phyloP scores from a whole-genome alignment of 164 flowering plant species.

The Chimonanthus salicifolius region DNA sequence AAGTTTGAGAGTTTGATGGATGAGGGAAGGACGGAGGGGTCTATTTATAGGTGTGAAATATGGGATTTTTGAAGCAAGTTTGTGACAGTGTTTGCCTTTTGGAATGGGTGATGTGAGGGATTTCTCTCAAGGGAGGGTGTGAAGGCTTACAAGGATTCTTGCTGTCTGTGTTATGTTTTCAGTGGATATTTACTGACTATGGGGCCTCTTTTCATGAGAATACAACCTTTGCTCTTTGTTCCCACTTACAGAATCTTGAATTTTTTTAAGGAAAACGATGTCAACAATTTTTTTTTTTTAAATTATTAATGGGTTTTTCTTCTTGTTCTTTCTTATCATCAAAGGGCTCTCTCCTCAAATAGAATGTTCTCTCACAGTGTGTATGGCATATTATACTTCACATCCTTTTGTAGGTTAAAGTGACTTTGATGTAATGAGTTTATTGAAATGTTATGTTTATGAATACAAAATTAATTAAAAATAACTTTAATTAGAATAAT shows the following conservation, averaged over 20 bases:
- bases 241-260: not conserved
- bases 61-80: not conserved
- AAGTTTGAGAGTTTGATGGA: not conserved
- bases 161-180: not conserved
- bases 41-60: not conserved
- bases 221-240: not conserved
- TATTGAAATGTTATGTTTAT: no score
- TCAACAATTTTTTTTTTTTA: not conserved
- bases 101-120: not conserved
- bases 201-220: no score
- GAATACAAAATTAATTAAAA: no score
- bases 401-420: no score
- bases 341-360: no score
- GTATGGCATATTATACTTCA: no score
- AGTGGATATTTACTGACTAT: not conserved
- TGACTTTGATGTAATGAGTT: no score
- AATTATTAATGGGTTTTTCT: no score
- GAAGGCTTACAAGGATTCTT: not conserved
- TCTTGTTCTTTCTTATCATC: no score
- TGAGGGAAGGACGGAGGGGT: not conserved
- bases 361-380: no score
- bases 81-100: not conserved
- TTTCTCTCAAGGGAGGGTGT: not conserved
- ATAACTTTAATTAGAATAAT: no score
- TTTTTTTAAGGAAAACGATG: not conserved